Base-by-base conservation (phyloP, 345 rosid genomes). In the Dipteronia sinensis region DNA sequence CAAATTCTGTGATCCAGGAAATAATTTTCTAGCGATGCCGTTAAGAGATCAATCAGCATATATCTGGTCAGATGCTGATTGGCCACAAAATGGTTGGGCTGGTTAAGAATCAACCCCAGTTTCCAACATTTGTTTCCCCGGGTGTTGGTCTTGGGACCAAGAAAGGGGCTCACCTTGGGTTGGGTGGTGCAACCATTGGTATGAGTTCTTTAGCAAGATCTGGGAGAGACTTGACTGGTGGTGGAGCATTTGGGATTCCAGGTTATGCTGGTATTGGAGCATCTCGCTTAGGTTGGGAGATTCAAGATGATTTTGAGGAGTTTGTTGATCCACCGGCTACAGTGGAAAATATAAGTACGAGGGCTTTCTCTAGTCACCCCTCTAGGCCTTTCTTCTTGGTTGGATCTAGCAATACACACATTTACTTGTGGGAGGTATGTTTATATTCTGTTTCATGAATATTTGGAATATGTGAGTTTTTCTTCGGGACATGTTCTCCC, bases 61-160 rank as follows among this genome's bases (percentile, higher is more conserved):
- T 82, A 82, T 90, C 72, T 92, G 96, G 97, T 82, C 94, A 67
- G 88, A 84, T 86, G 93, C 91, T 79, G 98, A 93, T 82, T 91
- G 97, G 97, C 97, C 98, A 68, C 89, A 75, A 67, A 87, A 93
- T 85, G 90, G 95, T 64, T 95, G 98, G 97, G 95, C 97, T 22
- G 90, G 88, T 81, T 86, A 93, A 69, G 94, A 85, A 84, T 88
- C 93, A 80, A 88, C 93, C 53, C 92, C 91, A n/a, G 25, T 85
- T 91, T 76, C 92, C 97, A 77, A 88, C 95, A 65, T 84, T 76
- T 78, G 90, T 90, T 80, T 92, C 95, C 70, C 92, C 90, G 20
- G 90, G 91, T 78, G 81, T 84, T 86, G 94, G 93, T 82, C 93
- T 89, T 75, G 95, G 90, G 77, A 88, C 83, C 80, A 89, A 83